Evolutionary conservation across 1,139 yeast genomes (phyloP).

Genomic region (Cylindricascospora bacillispora): DNA sequence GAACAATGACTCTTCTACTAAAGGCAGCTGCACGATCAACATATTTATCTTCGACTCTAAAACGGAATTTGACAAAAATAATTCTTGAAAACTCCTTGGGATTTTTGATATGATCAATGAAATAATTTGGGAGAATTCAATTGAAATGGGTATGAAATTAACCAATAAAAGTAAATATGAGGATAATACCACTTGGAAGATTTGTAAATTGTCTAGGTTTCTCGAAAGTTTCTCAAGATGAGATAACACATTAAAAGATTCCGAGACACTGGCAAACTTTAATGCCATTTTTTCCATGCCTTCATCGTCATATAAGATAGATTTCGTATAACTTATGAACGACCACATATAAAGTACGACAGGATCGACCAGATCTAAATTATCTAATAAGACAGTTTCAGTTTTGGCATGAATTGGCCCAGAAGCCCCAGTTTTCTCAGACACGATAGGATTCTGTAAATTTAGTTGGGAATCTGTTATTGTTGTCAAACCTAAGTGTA

Average conservation of each 20-base stretch:
- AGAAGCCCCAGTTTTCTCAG: too few relatives aligned
- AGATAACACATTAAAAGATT: not conserved
- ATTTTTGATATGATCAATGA: constrained; percentile 38
- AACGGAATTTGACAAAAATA: constrained; percentile 43
- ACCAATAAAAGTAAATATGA: constrained; percentile 49
- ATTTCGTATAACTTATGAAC: constrained; percentile 45
- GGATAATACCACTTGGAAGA: constrained; percentile 31
- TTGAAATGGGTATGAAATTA: constrained; percentile 51
- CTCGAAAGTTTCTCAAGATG: not conserved
- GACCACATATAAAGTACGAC: constrained; percentile 49
- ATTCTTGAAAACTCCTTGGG: constrained; percentile 44
- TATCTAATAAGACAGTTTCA: too few relatives aligned
- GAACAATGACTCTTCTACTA: constrained; percentile 33
- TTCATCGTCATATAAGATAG: constrained; percentile 35
- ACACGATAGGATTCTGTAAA: constrained; percentile 1
- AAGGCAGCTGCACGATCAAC: constrained; percentile 63
- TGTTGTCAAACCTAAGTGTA: constrained; percentile 1
- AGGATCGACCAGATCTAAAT: constrained; percentile 7
- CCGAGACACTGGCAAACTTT: not conserved
- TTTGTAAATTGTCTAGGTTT: not conserved
- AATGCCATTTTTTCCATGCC: constrained; percentile 7
- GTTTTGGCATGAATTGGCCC: too few relatives aligned
- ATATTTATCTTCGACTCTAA: constrained; percentile 45
- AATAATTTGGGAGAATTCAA: constrained; percentile 40
- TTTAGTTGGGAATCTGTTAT: not conserved